Conservation (phyloP, 2,329 filamentous ascomycete species). For the Colletotrichum lindemuthianum region DNA sequence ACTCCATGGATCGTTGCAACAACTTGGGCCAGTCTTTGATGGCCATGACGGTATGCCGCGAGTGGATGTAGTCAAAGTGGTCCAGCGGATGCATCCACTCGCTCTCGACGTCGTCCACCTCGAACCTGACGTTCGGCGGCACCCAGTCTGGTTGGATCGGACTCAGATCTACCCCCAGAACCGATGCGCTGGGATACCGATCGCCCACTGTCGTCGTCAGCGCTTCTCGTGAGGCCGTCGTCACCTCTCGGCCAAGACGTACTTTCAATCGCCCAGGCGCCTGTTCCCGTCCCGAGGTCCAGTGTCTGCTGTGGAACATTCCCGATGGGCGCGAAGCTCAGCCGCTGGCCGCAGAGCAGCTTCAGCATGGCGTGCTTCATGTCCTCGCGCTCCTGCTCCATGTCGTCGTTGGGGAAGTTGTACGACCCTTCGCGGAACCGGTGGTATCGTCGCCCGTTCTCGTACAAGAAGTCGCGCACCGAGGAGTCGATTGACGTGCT, state of each 20-base stretch:
- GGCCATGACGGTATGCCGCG: constrained; percentile 65
- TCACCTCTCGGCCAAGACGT: constrained; percentile 32
- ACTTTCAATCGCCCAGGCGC: constrained; percentile 69
- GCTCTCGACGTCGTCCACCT: constrained; percentile 67
- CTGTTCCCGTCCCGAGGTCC: constrained; percentile 69
- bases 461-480: constrained; percentile 59
- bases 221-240: constrained; percentile 13
- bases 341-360: constrained; percentile 56
- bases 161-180: constrained; percentile 64
- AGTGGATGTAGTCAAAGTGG: constrained; percentile 70
- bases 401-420: constrained; percentile 69
- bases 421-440: constrained; percentile 64
- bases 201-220: constrained; percentile 44
- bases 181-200: constrained; percentile 47
- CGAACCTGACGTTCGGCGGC: constrained; percentile 65
- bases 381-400: constrained; percentile 67
- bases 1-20: constrained; percentile 59
- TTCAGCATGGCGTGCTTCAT: constrained; percentile 65
- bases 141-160: constrained; percentile 67
- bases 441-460: constrained; percentile 70
- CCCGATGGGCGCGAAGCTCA: constrained; percentile 64
- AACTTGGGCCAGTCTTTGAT: constrained; percentile 65
- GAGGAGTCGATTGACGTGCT: constrained; percentile 52
- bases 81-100: constrained; percentile 64
- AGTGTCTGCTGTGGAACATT: constrained; percentile 59